Conservation (phyloP, 805 yeast genomes). For the Dipodascus geniculatus region DNA sequence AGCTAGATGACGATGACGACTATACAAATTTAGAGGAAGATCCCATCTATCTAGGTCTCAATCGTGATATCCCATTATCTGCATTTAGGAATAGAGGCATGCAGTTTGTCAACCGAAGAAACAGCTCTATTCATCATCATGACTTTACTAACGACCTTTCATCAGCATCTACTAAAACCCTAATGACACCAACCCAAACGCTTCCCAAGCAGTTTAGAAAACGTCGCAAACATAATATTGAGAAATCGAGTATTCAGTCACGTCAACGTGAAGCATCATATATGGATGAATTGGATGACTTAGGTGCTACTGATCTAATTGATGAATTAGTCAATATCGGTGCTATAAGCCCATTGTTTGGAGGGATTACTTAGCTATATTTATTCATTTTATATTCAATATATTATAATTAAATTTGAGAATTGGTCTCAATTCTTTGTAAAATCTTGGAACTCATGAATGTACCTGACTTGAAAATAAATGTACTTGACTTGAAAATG, state of each 20-base stretch:
- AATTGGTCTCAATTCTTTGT: too few species aligned
- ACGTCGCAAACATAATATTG: conserved; percentile 6
- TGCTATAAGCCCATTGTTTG: conserved; percentile 25
- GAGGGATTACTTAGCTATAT: conserved; percentile 9
- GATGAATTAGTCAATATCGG: conserved; percentile 27
- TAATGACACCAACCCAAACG: conserved; percentile 22
- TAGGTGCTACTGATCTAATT: conserved; percentile 19
- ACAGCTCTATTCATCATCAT: not conserved
- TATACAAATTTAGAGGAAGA: conserved; percentile 12
- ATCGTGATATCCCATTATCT: conserved; percentile 62
- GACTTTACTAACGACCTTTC: not conserved
- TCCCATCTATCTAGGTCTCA: conserved; percentile 24
- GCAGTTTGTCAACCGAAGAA: conserved; percentile 2
- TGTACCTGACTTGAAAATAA: too few species aligned
- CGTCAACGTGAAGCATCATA: not conserved
- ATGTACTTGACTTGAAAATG: too few species aligned
- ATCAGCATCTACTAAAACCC: conserved; percentile 13
- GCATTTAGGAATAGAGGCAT: conserved; percentile 81
- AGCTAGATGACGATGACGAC: conserved; percentile 47
- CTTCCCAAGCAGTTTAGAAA: conserved; percentile 12
- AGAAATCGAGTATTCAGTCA: not conserved
- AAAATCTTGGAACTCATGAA: too few species aligned
- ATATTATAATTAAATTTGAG: too few species aligned
- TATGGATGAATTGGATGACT: conserved; percentile 6
- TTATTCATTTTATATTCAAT: not conserved